Evolutionary conservation across 768 basidiomycete genomes (phyloP), one percentile per base, ranked within the genome.

Genomic region (Calocybe cyanea): DNA sequence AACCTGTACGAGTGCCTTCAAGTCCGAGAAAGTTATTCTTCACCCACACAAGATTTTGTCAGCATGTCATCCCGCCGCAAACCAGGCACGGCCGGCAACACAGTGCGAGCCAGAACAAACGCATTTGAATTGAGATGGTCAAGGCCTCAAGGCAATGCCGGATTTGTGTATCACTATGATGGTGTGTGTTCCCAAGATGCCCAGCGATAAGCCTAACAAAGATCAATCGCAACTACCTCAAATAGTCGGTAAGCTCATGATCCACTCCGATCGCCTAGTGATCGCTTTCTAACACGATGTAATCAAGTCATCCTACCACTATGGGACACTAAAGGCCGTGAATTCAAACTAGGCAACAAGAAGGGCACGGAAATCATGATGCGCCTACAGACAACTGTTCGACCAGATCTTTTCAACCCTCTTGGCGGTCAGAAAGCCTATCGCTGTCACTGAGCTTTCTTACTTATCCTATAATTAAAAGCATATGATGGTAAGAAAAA

Each of bases 401-500:
- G 47, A 13, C 60, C 61, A 4, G 39, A 56, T 10, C 30, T 60
- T 4, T 67, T 67, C 40, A 51, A 43, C 6, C 57, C 57, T 5
- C 47, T 54, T 6, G 66, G 59, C 32, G 64, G 63, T 62, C 14
- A 43, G 57, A 33, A 25, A n/a, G 18, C 24, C 19, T 36, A 14
- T 33, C 9, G n/a, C n/a, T 2, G 3, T 21, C 19, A 11, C 2
- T 28, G 25, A 28, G 25, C 25, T 5, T 28, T 28, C 6, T 28
- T 11, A 28, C 9, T 7, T 44, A 11, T 31, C 38, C 43, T 14
- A 49, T 25, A 17, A 19, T 6, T n/a, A 1, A 8, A 15, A 68
- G 67, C 62, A 1, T 68, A 52, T 40, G 67, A 67, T 43, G 67
- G 67, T 7, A 62, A 64, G 43, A 61, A 62, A 37, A 68, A 68